phyloP scores from a whole-genome alignment of 2,329 filamentous ascomycete genomes.

The Graphilbum ipis-grandicollis region DNA sequence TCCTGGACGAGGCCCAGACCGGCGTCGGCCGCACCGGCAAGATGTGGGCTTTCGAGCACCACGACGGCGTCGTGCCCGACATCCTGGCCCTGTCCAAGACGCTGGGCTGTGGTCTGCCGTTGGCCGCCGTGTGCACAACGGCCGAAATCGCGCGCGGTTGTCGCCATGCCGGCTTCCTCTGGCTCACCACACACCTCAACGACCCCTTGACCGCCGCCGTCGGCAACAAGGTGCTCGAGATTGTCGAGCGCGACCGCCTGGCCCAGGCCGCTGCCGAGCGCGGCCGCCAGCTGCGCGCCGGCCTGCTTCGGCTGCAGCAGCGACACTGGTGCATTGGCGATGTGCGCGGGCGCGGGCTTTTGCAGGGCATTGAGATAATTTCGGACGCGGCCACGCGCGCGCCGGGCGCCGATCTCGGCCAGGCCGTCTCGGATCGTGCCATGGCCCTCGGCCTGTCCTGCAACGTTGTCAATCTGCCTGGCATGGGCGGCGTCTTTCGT shows the following conservation, averaged over 20 bases:
- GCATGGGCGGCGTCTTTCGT: conserved; percentile 38
- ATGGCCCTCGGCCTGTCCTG: conserved; percentile 34
- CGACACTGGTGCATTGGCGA: conserved; percentile 46
- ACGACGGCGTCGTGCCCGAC: background rate
- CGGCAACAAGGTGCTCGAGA: conserved; percentile 43
- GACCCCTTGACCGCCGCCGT: conserved; percentile 43
- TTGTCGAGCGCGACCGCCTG: conserved; percentile 37
- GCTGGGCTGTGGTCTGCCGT: conserved; percentile 21
- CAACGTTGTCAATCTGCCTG: conserved; percentile 34
- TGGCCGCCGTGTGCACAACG: conserved; percentile 39
- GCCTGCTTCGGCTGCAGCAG: conserved; percentile 25
- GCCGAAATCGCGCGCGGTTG: conserved; percentile 31
- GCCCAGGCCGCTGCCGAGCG: conserved; percentile 24
- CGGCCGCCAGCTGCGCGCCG: conserved; percentile 27
- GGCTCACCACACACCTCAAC: conserved; percentile 45
- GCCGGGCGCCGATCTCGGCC: conserved; percentile 28
- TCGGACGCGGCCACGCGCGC: conserved; percentile 26
- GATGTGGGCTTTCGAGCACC: conserved; percentile 1
- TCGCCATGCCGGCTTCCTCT: conserved; percentile 31
- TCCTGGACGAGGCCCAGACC: conserved; percentile 1
- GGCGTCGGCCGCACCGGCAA: conserved; percentile 2
- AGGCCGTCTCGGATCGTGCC: conserved; percentile 15
- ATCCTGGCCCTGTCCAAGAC: conserved; percentile 1
- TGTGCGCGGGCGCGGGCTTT: conserved; percentile 38
- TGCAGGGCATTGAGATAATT: conserved; percentile 42